Base-by-base conservation (phyloP, 176 grass and related monocot species). In the Cenchrus americanus region DNA sequence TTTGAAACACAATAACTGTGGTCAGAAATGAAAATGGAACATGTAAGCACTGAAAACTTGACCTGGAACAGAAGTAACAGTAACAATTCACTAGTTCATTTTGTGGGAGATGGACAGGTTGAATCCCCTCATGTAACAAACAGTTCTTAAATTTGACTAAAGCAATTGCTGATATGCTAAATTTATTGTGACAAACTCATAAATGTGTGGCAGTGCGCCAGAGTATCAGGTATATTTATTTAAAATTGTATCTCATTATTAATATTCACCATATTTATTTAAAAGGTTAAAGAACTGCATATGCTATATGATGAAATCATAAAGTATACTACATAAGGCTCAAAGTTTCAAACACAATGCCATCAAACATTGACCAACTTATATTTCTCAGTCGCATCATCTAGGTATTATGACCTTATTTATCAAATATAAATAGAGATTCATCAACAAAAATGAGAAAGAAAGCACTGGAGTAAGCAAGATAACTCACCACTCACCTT, bases 401-500 rank as follows among this genome's bases (percentile, higher is more conserved):
- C 46, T 75, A 64, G 42, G 27, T 52, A 62, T 37, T 14, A 49
- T 26, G 71, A 14, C 2, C 40, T 62, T 66, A 43, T 77, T 71
- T 32, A 50, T 46, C 22, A 52, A 71, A 61, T n/a, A 12, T 21
- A 51, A 52, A 66, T 34, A 81, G 18, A 66, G 11, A 18, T 59
- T 9, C 8, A 27, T 52, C 48, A 83, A 77, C 50, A 67, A 3
- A 73, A 82, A 61, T 52, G 12, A 42, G n/a, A 90, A 22, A 82
- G 7, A 65, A 79, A 66, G 59, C 75, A 30, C n/a, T 0, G 40
- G n/a, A 83, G 74, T 41, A 83, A 73, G 58, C n/a, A 80, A 80
- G 80, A 61, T 68, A 58, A 50, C 84, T 90, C 88, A 90, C 84
- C 82, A 86, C 87, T 93, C 85, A 96, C 96, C 96, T 94, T 75